Evolutionary conservation across 2,329 filamentous ascomycete species (phyloP).

Genomic region (Beauveria bassiana): DNA sequence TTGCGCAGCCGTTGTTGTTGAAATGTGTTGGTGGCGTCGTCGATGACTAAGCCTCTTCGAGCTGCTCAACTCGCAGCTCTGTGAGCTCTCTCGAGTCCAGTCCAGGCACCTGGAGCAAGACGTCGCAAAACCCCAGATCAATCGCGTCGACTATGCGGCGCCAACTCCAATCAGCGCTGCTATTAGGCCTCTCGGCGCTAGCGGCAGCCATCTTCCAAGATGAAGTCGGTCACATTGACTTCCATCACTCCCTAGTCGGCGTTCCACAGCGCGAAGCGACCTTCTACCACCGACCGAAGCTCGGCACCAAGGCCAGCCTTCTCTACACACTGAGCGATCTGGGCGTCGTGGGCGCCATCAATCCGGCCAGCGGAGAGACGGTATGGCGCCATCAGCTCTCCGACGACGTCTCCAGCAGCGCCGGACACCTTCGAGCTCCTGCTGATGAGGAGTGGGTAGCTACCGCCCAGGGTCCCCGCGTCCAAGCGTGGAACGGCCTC

Average conservation of each 20-base stretch:
- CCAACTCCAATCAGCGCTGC: constrained; percentile 27
- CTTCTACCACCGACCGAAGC: constrained; percentile 86
- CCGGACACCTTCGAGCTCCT: constrained; percentile 59
- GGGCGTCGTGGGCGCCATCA: constrained; percentile 76
- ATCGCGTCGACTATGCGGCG: constrained; percentile 25
- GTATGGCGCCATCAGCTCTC: constrained; percentile 78
- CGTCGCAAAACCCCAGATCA: not conserved
- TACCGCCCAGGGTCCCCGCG: constrained; percentile 60
- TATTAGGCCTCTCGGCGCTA: constrained; percentile 32
- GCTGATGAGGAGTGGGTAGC: constrained; percentile 72
- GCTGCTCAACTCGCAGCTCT: not conserved
- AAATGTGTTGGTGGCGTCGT: not conserved
- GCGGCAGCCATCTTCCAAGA: constrained; percentile 71
- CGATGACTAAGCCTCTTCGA: constrained; percentile 8
- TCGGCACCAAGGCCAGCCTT: constrained; percentile 75
- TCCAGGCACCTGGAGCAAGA: not conserved
- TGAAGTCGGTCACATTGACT: constrained; percentile 87
- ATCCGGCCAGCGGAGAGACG: constrained; percentile 74
- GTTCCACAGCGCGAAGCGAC: constrained; percentile 74
- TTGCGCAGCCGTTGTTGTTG: not conserved
- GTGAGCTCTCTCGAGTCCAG: not conserved
- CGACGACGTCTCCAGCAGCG: constrained; percentile 37
- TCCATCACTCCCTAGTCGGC: constrained; percentile 79
- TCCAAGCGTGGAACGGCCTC: constrained; percentile 76
- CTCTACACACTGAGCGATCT: constrained; percentile 87